Evolutionary conservation across 1,139 yeast genomes (phyloP).

Genomic region (Lodderomyces oxycetoniae): DNA sequence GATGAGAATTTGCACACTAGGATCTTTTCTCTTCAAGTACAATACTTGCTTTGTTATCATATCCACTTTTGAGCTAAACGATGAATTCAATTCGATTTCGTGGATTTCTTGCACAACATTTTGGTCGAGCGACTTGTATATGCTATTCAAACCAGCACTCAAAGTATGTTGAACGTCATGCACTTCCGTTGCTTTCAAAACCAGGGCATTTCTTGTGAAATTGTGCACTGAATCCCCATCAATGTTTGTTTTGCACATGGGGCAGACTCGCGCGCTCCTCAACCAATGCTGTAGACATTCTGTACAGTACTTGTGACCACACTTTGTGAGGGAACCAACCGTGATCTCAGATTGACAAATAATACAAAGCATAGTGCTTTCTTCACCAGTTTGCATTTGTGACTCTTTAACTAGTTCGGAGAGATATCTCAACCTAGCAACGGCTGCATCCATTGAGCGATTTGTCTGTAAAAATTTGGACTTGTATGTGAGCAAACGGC

Average conservation of each 20-base stretch:
- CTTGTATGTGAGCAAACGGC: background rate
- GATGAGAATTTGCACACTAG: slow-evolving; percentile 70
- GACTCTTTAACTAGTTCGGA: slow-evolving; percentile 22
- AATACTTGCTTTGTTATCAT: slow-evolving; percentile 69
- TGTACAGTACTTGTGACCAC: slow-evolving; percentile 88
- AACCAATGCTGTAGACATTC: slow-evolving; percentile 77
- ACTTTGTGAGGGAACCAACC: slow-evolving; percentile 73
- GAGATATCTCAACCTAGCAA: slow-evolving; percentile 60
- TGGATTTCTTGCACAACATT: slow-evolving; percentile 42
- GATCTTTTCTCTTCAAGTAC: slow-evolving; percentile 55
- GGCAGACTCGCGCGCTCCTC: slow-evolving; percentile 53
- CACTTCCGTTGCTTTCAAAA: slow-evolving; percentile 45
- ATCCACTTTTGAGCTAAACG: slow-evolving; percentile 83
- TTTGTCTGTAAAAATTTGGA: background rate
- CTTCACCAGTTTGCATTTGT: slow-evolving; percentile 12
- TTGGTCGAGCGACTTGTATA: slow-evolving; percentile 47
- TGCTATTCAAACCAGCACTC: slow-evolving; percentile 27
- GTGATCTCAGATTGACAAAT: slow-evolving; percentile 71
- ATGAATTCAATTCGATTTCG: slow-evolving; percentile 35
- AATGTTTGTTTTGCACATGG: slow-evolving; percentile 63
- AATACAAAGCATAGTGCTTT: slow-evolving; percentile 46
- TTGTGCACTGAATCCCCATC: slow-evolving; percentile 48
- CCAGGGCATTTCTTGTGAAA: slow-evolving; percentile 48
- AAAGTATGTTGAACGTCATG: slow-evolving; percentile 16
- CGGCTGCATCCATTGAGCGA: slow-evolving; percentile 30